Base-by-base conservation (phyloP, 2,329 filamentous ascomycete species). In the Pseudogymnoascus sp. region DNA sequence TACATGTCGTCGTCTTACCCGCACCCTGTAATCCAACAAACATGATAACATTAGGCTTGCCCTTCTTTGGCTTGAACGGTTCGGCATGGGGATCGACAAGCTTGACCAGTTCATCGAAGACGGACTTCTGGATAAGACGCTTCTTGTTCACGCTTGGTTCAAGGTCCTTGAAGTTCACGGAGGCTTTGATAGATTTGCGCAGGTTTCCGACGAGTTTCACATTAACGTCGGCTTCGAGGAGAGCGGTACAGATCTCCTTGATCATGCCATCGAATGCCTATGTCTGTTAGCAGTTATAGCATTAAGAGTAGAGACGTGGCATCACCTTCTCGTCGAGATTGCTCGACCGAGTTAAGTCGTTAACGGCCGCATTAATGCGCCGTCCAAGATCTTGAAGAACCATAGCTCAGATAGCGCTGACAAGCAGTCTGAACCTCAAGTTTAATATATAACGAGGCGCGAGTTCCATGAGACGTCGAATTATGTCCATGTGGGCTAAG, bases 321-420 rank as follows among this genome's bases (percentile, higher is more conserved):
- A 37, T 38, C 37, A 89, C 91, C 88, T 97, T 97, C 80, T 99
- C 95, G 75, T 97, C 93, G 70, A 97, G 86, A 73, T 96, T 97
- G 68, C 87, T 90, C 64, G 95, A 91, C 72, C 93, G 85, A 65
- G 93, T 96, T 72, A 97, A 83, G 79, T 97, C 93, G 67, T 88
- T 89, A 79, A 99, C 90, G 72, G 95, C 95, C 82, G 91, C 86
- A 80, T 97, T 97, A 77, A 99, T 97, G 80, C 95, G 95, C 82
- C 93, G 92, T 71, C 95, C 95, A 65, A 99, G 86, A 84, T 99
- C 95, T 87, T 96, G 93, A 74, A 99, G 89, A 83, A 99, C 95
- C 95, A 99, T 99, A 75, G 72, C 75, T 65, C 23, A 53, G 44
- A 53, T 53, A 53, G 44, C 23, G 44, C 44, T 53, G 44, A 53